phyloP scores from a whole-genome alignment of 768 basidiomycete genomes.

The Leucocoprinus birnbaumii region DNA sequence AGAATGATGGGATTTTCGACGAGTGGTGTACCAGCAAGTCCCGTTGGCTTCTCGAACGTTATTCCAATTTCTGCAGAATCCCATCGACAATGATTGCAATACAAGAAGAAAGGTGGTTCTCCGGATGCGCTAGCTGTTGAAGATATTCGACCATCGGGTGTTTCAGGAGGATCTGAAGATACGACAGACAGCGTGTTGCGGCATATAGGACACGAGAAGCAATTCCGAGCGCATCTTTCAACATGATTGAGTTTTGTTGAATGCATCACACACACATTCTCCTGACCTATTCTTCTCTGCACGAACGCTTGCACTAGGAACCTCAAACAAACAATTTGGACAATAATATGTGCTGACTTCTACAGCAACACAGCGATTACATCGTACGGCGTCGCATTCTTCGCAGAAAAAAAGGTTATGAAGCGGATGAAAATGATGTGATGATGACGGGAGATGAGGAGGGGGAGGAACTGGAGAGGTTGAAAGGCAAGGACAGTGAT shows the following conservation, averaged over 20 bases:
- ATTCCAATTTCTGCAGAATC: constrained; percentile 89
- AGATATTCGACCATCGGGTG: constrained; percentile 52
- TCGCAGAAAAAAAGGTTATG: constrained; percentile 94
- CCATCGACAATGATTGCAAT: constrained; percentile 94
- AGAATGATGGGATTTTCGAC: constrained; percentile 5
- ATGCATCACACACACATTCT: not conserved
- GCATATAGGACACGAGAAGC: constrained; percentile 95
- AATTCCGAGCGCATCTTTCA: constrained; percentile 92
- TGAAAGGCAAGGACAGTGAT: constrained; percentile 77
- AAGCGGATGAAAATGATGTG: constrained; percentile 79
- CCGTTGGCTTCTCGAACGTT: constrained; percentile 95
- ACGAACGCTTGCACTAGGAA: constrained; percentile 96
- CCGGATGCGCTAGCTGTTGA: constrained; percentile 58
- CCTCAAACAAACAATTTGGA: constrained; percentile 97
- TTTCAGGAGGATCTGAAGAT: constrained; percentile 79
- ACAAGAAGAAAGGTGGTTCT: constrained; percentile 87
- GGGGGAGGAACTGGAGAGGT: constrained; percentile 61
- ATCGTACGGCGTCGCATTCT: constrained; percentile 95
- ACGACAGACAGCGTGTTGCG: constrained; percentile 87
- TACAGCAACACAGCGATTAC: constrained; percentile 86
- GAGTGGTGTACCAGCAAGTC: constrained; percentile 72
- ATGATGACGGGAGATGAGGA: constrained; percentile 74
- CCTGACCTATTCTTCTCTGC: constrained; percentile 92
- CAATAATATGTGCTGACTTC: constrained; percentile 99
- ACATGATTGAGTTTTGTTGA: constrained; percentile 8